Evolutionary conservation across 768 basidiomycete species (phyloP), one percentile per base, ranked within the genome.

Genomic region (Mycena filopes): DNA sequence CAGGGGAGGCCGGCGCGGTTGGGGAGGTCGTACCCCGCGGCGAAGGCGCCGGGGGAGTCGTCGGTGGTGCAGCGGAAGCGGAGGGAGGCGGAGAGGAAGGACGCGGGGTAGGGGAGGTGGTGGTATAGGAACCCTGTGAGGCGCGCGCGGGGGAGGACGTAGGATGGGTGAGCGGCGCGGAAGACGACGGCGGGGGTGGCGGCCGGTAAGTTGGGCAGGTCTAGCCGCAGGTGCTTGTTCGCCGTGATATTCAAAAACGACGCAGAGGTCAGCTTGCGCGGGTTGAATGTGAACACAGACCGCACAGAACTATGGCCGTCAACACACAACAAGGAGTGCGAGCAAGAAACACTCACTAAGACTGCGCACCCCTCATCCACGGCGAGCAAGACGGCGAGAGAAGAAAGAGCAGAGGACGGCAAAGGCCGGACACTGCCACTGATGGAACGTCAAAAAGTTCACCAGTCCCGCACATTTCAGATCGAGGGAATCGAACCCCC

Each of bases 11-110:
- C 62, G 8, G 6, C 10, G 18, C 40, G 48, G 48, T 45, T n/a
- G 0, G n/a, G n/a, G 28, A 63, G 47, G 38, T 63, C 48, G 29
- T 42, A 10, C 12, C 62, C 55, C 0, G 1, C 13, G 1, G 8
- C 12, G 25, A 55, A 55, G 2, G 26, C 15, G 23, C 8, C 4
- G 13, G 60, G 28, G 31, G 4, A 4, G 5, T 15, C 13, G n/a
- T 15, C 20, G 20, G 11, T 25, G 2, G 21, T 56, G 60, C 45
- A 62, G 15, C 54, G 46, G 41, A 63, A 63, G 54, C 61, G 61
- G 16, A 63, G 20, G 29, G 25, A 26, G 20, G 46, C 61, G 20
- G 61, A 55, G 21, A 63, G 54, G 21, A 56, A 48, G 2, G 36
- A 46, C 1, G n/a, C 7, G 4, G 61, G 54, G 36, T 55, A 49